A percentile compares a stretch with the other conserved stretches of the same genome.
phyloP scores from a whole-genome alignment of 768 basidiomycete genomes.

The Russula virescens region DNA sequence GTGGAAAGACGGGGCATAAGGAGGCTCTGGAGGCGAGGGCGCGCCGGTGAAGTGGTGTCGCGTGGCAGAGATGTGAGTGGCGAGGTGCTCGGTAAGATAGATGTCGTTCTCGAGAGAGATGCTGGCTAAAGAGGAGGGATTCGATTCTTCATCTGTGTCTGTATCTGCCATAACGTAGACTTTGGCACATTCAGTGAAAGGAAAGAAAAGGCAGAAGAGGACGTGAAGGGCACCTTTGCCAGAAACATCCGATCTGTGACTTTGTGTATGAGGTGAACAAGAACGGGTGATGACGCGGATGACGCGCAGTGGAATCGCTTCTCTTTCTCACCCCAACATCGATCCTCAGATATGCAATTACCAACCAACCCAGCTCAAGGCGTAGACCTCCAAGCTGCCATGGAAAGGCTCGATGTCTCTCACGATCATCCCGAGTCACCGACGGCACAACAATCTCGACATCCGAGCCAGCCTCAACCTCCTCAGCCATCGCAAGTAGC shows the following conservation, averaged over 20 bases:
- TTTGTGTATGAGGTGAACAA: too few species aligned
- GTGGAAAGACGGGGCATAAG: conserved; percentile 27
- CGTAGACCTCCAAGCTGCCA: background rate
- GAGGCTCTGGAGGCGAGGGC: conserved; percentile 1
- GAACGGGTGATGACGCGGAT: too few species aligned
- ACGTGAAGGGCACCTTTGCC: background rate
- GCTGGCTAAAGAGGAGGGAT: background rate
- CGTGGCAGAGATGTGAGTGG: conserved; percentile 12
- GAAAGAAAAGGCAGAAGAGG: background rate
- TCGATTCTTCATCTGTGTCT: background rate
- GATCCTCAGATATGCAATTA: background rate
- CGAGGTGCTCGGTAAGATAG: conserved; percentile 7
- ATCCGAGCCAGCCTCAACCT: background rate
- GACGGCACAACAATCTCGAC: too few species aligned
- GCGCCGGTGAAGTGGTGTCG: conserved; percentile 12
- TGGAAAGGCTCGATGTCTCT: background rate
- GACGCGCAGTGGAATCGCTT: too few species aligned
- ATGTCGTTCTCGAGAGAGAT: background rate
- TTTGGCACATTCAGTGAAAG: background rate
- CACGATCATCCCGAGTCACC: background rate
- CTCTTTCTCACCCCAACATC: background rate
- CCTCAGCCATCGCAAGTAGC: background rate
- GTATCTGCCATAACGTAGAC: background rate
- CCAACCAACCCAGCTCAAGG: background rate
- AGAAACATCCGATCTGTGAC: background rate